A percentile compares a stretch with the other conserved stretches of the same genome.
These are phyloP conservation scores for Phascolomyces articulosus DNA, from an alignment of 371 early-diverging fungal genomes.

Conservation along the genomic window DNA sequence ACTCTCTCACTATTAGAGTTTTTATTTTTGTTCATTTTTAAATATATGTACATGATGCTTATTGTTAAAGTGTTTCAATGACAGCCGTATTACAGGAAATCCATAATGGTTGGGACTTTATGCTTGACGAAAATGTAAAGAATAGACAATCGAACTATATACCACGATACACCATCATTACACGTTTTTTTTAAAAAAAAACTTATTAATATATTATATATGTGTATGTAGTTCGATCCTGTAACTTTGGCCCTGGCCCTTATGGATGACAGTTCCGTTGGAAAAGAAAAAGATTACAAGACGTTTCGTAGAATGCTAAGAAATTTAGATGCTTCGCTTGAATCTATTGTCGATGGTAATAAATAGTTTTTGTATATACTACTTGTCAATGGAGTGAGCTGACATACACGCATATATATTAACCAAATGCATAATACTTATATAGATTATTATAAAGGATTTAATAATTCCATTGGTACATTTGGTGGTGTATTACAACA, in stretches of 20 bases:
- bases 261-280: slow-evolving; percentile 82
- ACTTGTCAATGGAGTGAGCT: neutral
- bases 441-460: slow-evolving; percentile 89
- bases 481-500: slow-evolving; percentile 90
- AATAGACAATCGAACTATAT: too few species aligned
- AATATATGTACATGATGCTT: neutral
- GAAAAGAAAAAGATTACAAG: slow-evolving; percentile 76
- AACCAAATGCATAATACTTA: neutral
- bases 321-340: slow-evolving; percentile 83
- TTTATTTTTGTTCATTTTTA: too few species aligned
- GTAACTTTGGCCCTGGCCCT: slow-evolving; percentile 85
- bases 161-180: too few species aligned
- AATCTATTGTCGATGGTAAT: slow-evolving; percentile 86
- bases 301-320: slow-evolving; percentile 72
- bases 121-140: slow-evolving; percentile 61
- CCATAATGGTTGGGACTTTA: slow-evolving; percentile 65
- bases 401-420: too few species aligned
- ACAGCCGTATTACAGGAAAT: slow-evolving; percentile 53
- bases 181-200: too few species aligned
- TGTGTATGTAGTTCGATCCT: slow-evolving; percentile 92
- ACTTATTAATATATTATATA: too few species aligned
- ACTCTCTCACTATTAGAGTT: too few species aligned
- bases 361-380: neutral
- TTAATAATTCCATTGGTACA: slow-evolving; percentile 90
- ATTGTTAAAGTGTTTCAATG: neutral